Evolutionary conservation across 768 basidiomycete genomes (phyloP).

Genomic region (Phanerochaete carnosa): DNA sequence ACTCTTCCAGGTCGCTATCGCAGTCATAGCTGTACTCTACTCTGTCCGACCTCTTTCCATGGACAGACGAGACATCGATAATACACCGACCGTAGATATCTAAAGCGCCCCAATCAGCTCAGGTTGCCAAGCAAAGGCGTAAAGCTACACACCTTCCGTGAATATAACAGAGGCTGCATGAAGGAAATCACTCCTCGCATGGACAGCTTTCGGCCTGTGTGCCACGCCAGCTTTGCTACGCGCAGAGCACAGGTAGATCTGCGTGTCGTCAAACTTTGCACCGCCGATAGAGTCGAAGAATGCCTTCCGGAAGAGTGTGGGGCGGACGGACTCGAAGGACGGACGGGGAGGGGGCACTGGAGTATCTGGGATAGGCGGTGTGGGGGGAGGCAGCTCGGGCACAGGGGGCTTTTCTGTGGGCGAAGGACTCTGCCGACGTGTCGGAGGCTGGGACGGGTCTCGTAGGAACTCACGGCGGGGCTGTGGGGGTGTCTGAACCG

Average conservation of each 20-base stretch:
- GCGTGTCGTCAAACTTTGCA: constrained; percentile 11
- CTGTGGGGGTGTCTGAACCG: not conserved
- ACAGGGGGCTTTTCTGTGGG: not conserved
- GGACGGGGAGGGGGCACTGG: not conserved
- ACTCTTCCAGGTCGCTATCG: constrained; percentile 11
- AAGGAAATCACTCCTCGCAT: constrained; percentile 9
- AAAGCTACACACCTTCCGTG: constrained; percentile 1
- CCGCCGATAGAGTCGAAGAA: constrained; percentile 9
- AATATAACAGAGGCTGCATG: constrained; percentile 7
- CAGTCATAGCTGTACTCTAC: constrained; percentile 9
- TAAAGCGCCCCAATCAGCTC: not conserved
- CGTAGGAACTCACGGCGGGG: not conserved
- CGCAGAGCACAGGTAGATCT: constrained; percentile 9
- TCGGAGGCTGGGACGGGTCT: not conserved
- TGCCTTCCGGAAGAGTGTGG: constrained; percentile 10
- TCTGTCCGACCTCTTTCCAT: not conserved
- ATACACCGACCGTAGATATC: not conserved
- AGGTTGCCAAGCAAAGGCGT: not conserved
- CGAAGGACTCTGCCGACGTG: not conserved
- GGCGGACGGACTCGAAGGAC: constrained; percentile 1
- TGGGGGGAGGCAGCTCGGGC: not conserved
- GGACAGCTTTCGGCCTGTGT: constrained; percentile 8
- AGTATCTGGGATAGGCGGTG: not conserved
- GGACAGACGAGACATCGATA: not conserved
- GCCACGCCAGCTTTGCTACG: constrained; percentile 5